Percentiles rank a stretch among this genome's conserved stretches.
Conservation (phyloP, 108 stramenopile genomes). For the Pseudonitzschia delicatissima region DNA sequence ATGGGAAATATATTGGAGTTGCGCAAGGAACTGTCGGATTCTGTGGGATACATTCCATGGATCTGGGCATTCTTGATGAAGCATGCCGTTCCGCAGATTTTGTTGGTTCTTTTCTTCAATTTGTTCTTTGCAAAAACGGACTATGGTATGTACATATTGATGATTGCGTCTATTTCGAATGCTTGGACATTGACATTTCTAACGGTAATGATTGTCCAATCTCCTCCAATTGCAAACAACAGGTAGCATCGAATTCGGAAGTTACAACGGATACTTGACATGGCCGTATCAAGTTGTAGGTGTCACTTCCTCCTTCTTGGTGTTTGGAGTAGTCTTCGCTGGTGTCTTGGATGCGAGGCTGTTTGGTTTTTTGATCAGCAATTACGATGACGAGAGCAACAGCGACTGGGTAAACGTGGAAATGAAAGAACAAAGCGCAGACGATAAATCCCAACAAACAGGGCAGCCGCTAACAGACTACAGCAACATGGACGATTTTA, state of each 20-base stretch:
- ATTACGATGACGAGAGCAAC: not conserved
- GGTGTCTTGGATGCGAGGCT: slow-evolving; percentile 27
- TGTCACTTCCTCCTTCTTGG: slow-evolving; percentile 25
- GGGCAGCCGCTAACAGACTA: not conserved
- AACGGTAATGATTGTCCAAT: no score
- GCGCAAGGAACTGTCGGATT: not conserved
- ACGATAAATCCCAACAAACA: not conserved
- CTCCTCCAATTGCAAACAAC: no score
- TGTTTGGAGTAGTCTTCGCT: slow-evolving; percentile 18
- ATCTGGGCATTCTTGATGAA: slow-evolving; percentile 48
- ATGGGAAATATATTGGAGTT: slow-evolving; percentile 25
- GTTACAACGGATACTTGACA: slow-evolving; percentile 20
- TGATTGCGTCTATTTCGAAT: no score
- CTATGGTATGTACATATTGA: not conserved
- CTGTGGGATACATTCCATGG: slow-evolving; percentile 24
- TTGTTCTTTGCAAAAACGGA: slow-evolving; percentile 15
- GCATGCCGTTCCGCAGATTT: slow-evolving; percentile 40
- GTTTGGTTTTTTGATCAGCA: not conserved
- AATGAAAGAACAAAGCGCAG: slow-evolving; percentile 3
- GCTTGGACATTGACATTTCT: no score
- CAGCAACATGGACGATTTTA: not conserved
- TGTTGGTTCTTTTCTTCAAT: slow-evolving; percentile 40
- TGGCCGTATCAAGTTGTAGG: slow-evolving; percentile 44
- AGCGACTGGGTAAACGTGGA: not conserved
- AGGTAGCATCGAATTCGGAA: slow-evolving; percentile 30